Base-by-base conservation (phyloP, 306 rosid species). In the Rosa lucieae region DNA sequence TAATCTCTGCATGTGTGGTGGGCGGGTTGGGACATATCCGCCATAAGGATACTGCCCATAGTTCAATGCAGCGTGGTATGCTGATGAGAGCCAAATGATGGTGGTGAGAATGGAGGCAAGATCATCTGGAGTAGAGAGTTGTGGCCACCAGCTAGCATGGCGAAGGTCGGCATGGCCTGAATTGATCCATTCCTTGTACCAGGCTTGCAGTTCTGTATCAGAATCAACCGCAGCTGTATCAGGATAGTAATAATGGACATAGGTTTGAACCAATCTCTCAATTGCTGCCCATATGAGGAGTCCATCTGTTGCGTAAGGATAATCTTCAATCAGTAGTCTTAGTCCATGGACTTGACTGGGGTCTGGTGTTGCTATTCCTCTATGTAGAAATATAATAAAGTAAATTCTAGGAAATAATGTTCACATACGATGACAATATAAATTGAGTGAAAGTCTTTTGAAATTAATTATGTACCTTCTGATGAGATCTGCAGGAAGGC, bases 1-100 rank as follows among this genome's bases (percentile, higher is more conserved):
- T 18, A 53, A 29, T 11, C 48, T 52, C 42, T 12, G 40, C 67
- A 53, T 53, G 49, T 52, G 49, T 35, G 99, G 97, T 0, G 97
- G 99, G 12, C 95, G 93, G 65, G 90, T 91, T 1, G 97, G 99
- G 9, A 94, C 93, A 11, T 89, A 92, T 2, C 98, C 97, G 0
- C 97, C 97, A 72, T 89, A 92, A 3, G 97, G 94, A 74, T 94
- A 94, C 87, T 89, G 97, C 1, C 99, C 97, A n/a, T 92, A 91
- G 75, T 94, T 94, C 35, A 94, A 92, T 1, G 97, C 97, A 2
- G 97, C 99, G 61, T 91, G 93, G 68, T 92, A 93, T 14, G 98
- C 98, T 0, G 97, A 94, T 0, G 91, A 84, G 52, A 89, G 83
- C 98, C 97, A 94, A 43, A 94, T 92, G 43, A 94, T 72, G 62